Base-by-base conservation (phyloP, 441 rosid genomes). In the Capsella rubella region DNA sequence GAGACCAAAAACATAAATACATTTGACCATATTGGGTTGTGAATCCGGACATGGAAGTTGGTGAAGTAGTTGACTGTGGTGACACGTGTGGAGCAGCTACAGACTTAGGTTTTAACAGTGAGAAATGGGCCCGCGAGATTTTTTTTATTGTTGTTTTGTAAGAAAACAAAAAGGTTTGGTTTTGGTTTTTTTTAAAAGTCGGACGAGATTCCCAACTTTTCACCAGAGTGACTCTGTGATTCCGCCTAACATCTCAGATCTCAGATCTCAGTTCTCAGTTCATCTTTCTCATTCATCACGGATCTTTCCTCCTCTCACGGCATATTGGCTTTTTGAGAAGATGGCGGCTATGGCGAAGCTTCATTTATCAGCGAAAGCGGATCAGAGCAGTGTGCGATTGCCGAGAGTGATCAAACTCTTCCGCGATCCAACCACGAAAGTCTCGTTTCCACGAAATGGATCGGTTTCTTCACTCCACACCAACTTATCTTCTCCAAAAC, bases 341-440 rank as follows among this genome's bases (percentile, higher is more conserved):
- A 88, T 85, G 96, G 84, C 85, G 21, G 56, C 85, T 4, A 60
- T 81, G 12, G 75, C 84, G 10, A 87, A 79, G 73, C 83, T 84
- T 28, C 85, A 81, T 27, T 70, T 72, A 28, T 79, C 86, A 9
- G 51, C 60, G 37, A 65, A 72, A 57, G 43, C 87, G 2, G 82
- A 75, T 13, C 82, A 78, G 43, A 83, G 60, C 27, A 80, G 40
- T 43, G 35, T 80, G 15, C 64, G 77, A 3, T 50, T 56, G 28
- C 25, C 51, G 21, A 53, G 34, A 59, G 61, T 58, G 18, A 77
- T 55, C 68, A 62, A 75, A 29, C 79, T 72, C 49, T 28, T 77
- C 18, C 42, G 64, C 10, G 63, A 52, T 80, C 76, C 81, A 9
- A 57, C 69, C 10, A 12, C 5, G 40, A 4, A 32, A 25, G 39